These are phyloP conservation scores for Coccomyxa sp. DNA, from an alignment of 139 green algal genomes.

Conservation along the genomic window DNA sequence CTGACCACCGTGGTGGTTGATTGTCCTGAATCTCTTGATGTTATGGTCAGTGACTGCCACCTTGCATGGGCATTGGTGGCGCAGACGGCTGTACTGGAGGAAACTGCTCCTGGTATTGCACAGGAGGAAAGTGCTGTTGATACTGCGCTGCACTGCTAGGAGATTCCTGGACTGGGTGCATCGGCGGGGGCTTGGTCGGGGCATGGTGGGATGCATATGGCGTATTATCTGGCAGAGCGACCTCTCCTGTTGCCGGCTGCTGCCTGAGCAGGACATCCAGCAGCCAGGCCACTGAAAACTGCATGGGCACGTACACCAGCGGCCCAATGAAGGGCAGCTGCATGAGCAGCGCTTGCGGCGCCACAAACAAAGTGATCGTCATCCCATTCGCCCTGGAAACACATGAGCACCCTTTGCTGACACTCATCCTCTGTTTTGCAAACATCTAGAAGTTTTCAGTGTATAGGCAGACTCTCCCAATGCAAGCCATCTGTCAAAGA, in stretches of 20 bases:
- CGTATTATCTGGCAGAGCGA: no score
- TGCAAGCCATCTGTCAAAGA: background rate
- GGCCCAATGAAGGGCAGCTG: constrained; percentile 9
- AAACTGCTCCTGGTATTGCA: background rate
- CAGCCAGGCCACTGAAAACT: constrained; percentile 16
- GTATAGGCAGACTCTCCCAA: background rate
- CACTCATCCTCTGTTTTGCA: background rate
- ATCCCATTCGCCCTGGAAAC: constrained; percentile 9
- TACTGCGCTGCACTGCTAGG: background rate
- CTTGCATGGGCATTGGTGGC: no score
- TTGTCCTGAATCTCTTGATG: no score
- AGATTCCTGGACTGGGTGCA: background rate
- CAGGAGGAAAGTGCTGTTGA: background rate
- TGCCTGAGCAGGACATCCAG: constrained; percentile 4
- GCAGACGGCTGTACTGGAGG: no score
- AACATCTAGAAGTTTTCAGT: background rate
- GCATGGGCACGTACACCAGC: constrained; percentile 13
- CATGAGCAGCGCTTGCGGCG: constrained; percentile 14
- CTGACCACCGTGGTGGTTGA: no score
- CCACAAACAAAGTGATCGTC: constrained; percentile 12
- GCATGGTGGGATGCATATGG: no score
- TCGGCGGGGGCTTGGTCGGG: background rate
- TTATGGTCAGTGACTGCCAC: no score
- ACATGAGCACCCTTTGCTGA: constrained; percentile 3
- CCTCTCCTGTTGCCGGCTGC: no score